Percentiles rank a stretch among this genome's conserved stretches.
Conservation (phyloP, 169 alveolate genomes). For the Fabrea salina region DNA sequence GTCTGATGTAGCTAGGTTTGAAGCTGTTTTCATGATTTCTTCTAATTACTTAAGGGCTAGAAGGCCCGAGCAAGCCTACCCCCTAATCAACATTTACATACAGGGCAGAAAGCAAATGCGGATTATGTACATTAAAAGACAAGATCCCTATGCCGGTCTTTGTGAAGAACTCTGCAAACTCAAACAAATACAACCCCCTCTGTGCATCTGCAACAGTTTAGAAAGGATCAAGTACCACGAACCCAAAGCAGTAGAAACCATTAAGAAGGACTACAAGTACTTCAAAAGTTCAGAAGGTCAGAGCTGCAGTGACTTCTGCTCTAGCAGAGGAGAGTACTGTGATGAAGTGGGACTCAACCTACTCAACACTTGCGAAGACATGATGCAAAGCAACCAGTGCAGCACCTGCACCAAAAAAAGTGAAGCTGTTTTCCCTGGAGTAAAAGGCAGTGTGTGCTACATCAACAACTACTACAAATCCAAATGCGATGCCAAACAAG, state of each 20-base stretch:
- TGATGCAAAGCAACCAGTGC: not conserved
- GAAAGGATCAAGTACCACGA: not conserved
- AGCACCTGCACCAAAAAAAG: not conserved
- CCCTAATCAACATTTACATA: not conserved
- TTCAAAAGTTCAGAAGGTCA: not conserved
- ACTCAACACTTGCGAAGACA: not conserved
- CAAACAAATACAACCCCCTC: not conserved
- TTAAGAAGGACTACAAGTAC: not conserved
- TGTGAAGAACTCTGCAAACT: not conserved
- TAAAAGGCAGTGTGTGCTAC: not conserved
- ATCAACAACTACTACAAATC: not conserved
- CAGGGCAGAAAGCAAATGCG: not conserved
- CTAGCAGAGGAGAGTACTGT: not conserved
- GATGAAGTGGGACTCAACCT: not conserved
- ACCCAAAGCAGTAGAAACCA: not conserved
- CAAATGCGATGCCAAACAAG: not conserved
- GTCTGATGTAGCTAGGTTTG: not conserved
- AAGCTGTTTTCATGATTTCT: not conserved
- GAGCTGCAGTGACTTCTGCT: not conserved
- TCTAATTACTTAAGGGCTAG: not conserved
- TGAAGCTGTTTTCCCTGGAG: not conserved
- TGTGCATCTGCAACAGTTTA: not conserved
- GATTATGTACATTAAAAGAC: slow-evolving; percentile 3
- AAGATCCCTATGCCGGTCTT: not conserved
- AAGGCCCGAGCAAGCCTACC: not conserved